Percentiles rank a stretch among this genome's conserved stretches.
phyloP scores from a whole-genome alignment of 2,329 filamentous ascomycete genomes.

The Cytospora schulzeri region DNA sequence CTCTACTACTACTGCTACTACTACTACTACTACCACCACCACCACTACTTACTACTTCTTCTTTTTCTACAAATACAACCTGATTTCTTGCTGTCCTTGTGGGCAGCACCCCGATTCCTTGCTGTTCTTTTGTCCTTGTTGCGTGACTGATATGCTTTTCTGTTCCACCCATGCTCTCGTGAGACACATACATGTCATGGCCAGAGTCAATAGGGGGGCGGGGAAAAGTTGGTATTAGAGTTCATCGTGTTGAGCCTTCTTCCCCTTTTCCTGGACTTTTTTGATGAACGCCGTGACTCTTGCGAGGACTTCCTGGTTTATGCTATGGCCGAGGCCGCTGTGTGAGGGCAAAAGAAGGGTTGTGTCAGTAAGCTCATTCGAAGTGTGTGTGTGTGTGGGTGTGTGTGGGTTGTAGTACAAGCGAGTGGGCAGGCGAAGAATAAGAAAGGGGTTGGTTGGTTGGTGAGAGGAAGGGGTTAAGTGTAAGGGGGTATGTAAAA shows the following conservation, averaged over 20 bases:
- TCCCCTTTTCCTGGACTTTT: not conserved
- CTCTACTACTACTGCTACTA: not conserved
- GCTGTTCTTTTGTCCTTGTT: not conserved
- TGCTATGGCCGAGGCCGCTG: conserved; percentile 16
- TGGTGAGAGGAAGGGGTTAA: not conserved
- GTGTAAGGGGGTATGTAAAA: not conserved
- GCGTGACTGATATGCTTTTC: not conserved
- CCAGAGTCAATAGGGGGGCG: no score
- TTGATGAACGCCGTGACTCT: conserved; percentile 9
- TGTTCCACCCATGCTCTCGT: not conserved
- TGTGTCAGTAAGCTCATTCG: not conserved
- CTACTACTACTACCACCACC: no score
- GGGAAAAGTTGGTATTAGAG: not conserved
- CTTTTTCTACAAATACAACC: not conserved
- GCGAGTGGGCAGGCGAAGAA: no score
- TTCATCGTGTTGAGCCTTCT: conserved; percentile 10
- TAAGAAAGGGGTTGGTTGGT: not conserved
- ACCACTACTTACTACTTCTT: not conserved
- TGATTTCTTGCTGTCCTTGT: not conserved
- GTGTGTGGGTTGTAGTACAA: not conserved
- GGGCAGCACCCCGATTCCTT: not conserved
- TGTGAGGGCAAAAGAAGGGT: not conserved
- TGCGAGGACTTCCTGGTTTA: conserved; percentile 16
- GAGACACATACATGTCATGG: no score
- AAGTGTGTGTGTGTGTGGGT: not conserved